Evolutionary conservation across 805 yeast genomes (phyloP), one percentile per base, ranked within the genome.

Genomic region (Ogataea ramenticola): DNA sequence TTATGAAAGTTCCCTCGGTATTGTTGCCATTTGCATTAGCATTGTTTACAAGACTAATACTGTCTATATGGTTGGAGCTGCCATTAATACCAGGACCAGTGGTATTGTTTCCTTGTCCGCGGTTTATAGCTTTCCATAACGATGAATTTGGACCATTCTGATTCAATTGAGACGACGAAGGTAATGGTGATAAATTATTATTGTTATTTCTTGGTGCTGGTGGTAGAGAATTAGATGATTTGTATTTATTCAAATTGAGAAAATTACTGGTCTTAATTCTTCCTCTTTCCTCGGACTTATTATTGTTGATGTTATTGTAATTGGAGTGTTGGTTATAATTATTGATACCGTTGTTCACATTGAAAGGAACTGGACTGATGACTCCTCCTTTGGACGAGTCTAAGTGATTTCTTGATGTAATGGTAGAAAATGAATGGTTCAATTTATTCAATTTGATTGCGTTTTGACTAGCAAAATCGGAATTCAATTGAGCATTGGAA

Each of bases 391-490:
- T 37, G 2, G 40, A 26, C 26, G 49, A 46, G 39, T 59, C 62
- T 16, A 51, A 34, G 39, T 49, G 53, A 14, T 55, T 45, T 41
- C 62, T 50, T 33, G 49, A 54, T 4, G 57, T 49, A 10, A 59
- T 58, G 3, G 62, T 58, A 43, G 53, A 51, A 42, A 59, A 40
- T 10, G 62, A 55, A 36, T 60, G 56, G 39, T 53, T 55, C 43
- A 60, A 42, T 49, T 58, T 58, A 38, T 53, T 55, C 43, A 60
- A 42, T 49, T 58, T 58, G n/a, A 57, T 49, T 26, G 57, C 54
- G 45, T 53, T 53, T 45, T 51, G 56, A 21, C 57, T 57, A 11
- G 54, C 55, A 48, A 54, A 50, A 47, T 55, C 57, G 20, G 6
- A 17, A 19, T 31, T 29, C 19, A 30, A 29, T 33, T 7, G 27